phyloP scores from a whole-genome alignment of 2,329 filamentous ascomycete genomes.

The Fusarium nelsonii region DNA sequence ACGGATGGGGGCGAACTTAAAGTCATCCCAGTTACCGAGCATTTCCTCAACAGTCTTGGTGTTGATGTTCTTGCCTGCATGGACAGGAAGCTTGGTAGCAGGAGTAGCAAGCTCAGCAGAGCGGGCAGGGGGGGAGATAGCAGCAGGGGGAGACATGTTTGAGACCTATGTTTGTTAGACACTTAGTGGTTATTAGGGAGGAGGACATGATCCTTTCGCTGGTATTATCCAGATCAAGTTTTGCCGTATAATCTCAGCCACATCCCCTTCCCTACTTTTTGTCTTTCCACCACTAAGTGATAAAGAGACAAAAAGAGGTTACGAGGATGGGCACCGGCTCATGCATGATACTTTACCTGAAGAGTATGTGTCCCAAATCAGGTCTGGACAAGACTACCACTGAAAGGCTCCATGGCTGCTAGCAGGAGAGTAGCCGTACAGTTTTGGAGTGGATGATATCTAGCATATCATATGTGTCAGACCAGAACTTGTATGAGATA shows the following conservation, averaged over 20 bases:
- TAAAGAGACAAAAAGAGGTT: neutral
- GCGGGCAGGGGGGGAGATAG: conserved; percentile 69
- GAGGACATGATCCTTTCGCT: conserved; percentile 99
- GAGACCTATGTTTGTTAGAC: conserved; percentile 49
- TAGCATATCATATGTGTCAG: conserved; percentile 44
- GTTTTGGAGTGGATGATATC: conserved; percentile 37
- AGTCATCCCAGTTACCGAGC: conserved; percentile 82
- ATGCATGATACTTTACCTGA: conserved; percentile 67
- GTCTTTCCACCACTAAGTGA: neutral
- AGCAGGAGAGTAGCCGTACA: conserved; percentile 46
- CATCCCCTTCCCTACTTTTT: conserved; percentile 40
- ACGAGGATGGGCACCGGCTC: conserved; percentile 68
- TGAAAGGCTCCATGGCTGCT: conserved; percentile 53
- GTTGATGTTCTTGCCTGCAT: conserved; percentile 45
- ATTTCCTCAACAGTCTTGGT: conserved; percentile 59
- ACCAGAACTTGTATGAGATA: neutral
- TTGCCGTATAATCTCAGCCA: conserved; percentile 89
- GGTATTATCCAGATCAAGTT: conserved; percentile 99
- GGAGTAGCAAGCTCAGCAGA: conserved; percentile 58
- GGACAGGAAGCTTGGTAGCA: conserved; percentile 39
- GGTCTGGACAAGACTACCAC: conserved; percentile 55
- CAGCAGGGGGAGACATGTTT: conserved; percentile 77
- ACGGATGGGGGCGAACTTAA: conserved; percentile 87
- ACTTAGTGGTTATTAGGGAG: conserved; percentile 53
- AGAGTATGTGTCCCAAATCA: conserved; percentile 50